These are phyloP conservation scores for Piloderma croceum DNA, from an alignment of 768 basidiomycete species.

Conservation along the genomic window DNA sequence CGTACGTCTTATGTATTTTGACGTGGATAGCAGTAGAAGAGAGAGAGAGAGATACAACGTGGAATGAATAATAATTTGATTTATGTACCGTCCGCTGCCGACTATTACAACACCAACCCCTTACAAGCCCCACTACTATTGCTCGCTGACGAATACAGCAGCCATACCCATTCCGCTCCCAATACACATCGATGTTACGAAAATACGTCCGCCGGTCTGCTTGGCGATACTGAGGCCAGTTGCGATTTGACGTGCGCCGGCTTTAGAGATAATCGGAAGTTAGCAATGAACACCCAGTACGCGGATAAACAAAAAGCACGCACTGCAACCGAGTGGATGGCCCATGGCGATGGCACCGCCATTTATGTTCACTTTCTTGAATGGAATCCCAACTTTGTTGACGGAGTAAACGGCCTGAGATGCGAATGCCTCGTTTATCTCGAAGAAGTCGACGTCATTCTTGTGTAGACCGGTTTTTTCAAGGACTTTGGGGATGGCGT, in stretches of 20 bases:
- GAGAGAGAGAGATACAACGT: too few relatives aligned
- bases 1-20: too few relatives aligned
- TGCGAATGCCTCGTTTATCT: conserved; percentile 92
- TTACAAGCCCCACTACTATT: too few relatives aligned
- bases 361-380: conserved; percentile 77
- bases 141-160: conserved; percentile 79
- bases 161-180: conserved; percentile 92
- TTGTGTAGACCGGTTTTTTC: conserved; percentile 56
- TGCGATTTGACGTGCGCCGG: conserved; percentile 83
- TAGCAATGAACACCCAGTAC: conserved; percentile 3
- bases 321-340: conserved; percentile 82
- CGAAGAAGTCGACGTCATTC: conserved; percentile 82
- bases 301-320: conserved; percentile 25
- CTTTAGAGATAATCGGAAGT: conserved; percentile 27
- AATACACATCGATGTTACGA: conserved; percentile 90
- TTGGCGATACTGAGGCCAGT: conserved; percentile 80
- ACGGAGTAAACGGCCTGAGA: conserved; percentile 73
- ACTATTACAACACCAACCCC: too few relatives aligned
- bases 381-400: conserved; percentile 62
- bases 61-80: too few relatives aligned
- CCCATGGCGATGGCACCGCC: conserved; percentile 90
- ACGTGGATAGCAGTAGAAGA: too few relatives aligned
- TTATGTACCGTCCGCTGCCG: too few relatives aligned
- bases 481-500: conserved; percentile 75
- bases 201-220: conserved; percentile 68